Base-by-base conservation (phyloP, 768 basidiomycete species). In the Lentinula boryana region DNA sequence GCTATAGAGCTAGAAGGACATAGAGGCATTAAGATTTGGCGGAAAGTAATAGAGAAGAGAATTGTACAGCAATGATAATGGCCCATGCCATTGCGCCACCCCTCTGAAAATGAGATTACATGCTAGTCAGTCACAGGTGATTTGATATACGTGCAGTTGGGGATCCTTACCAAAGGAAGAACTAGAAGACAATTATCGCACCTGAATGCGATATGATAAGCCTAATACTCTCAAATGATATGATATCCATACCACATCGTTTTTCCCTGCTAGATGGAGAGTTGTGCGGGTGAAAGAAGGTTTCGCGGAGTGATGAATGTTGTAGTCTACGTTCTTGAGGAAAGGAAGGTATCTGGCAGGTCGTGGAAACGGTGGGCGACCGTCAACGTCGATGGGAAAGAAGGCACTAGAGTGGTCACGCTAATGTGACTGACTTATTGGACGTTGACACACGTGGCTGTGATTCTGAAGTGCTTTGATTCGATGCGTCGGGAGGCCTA, bases 161-260 rank as follows among this genome's bases (percentile, higher is more conserved):
- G 58, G 38, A 63, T 54, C 60, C 85, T 69, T 68, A 88, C 89
- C 73, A 90, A 78, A 68, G 88, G 88, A 62, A 91, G 76, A 62
- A 89, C 75, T 61, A 90, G 82, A 61, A 88, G 76, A 74, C 87
- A 91, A 73, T 89, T 89, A 76, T 89, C 88, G 77, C 88, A 91
- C 88, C 87, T 89, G 62, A 52, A 36, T 27, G 55, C 31, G 60
- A 41, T 60, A 54, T 35, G 15, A 56, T 18, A 5, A 62, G 50
- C 44, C 21, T 60, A 60, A 65, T 15, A 52, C 46, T 56, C 33
- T 56, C 65, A 67, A 63, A 56, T 60, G 33, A 53, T 51, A 63
- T 61, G 61, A 57, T n/a, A 49, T 36, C 54, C 70, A 60, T 63
- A 71, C 70, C 70, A 71, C 70, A 71, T 71, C 50, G 65, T 63